Percentiles rank a stretch among this genome's conserved stretches.
Conservation (phyloP, 768 basidiomycete genomes). For the Symmetrospora coprosmae region DNA sequence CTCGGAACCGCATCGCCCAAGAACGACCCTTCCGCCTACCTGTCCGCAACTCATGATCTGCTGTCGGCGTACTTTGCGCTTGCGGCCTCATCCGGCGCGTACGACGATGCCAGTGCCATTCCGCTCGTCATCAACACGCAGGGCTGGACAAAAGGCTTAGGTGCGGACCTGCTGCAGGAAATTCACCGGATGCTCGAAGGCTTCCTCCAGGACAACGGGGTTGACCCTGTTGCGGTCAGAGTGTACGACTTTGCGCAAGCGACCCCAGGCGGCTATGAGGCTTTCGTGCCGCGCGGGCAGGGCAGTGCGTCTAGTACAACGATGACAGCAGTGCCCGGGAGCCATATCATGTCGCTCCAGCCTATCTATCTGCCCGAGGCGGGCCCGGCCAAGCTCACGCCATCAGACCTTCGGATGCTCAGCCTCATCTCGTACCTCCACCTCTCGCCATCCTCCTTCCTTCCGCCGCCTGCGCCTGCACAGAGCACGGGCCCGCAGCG, state of each 20-base stretch:
- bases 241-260: neutral
- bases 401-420: conserved; percentile 24
- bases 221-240: neutral
- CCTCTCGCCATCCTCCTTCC: neutral
- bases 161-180: conserved; percentile 56
- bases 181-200: conserved; percentile 57
- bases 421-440: conserved; percentile 27
- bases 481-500: neutral
- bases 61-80: conserved; percentile 45
- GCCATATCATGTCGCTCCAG: no score
- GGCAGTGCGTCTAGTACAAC: no score
- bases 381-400: conserved; percentile 21
- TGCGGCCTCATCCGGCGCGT: no score
- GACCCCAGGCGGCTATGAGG: conserved; percentile 28
- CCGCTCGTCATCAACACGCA: conserved; percentile 89
- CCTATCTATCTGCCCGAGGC: neutral
- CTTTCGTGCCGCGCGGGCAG: no score
- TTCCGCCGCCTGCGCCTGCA: neutral
- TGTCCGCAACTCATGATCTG: conserved; percentile 52
- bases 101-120: conserved; percentile 38
- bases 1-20: conserved; percentile 66
- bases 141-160: conserved; percentile 92
- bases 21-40: conserved; percentile 60
- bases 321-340: no score
- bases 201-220: neutral